These are phyloP conservation scores for Dunaliella sp. DNA, from an alignment of 139 green algal genomes.

Conservation along the genomic window DNA sequence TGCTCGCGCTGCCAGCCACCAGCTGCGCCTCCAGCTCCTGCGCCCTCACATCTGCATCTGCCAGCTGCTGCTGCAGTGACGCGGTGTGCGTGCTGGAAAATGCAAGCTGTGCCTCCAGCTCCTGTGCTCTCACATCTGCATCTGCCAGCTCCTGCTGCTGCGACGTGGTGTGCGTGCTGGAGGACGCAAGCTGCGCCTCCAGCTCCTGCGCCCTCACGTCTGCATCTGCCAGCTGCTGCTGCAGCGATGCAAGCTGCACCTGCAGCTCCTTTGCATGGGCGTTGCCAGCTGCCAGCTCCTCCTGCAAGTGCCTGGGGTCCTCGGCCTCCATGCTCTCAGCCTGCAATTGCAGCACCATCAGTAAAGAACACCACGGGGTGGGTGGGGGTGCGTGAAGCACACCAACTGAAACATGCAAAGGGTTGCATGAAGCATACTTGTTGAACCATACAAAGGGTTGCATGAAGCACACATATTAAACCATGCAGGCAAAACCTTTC, in stretches of 20 bases:
- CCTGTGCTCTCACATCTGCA: neutral
- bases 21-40: neutral
- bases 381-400: too few species aligned
- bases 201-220: neutral
- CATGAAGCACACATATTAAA: too few species aligned
- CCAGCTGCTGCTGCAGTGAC: neutral
- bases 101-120: too few species aligned
- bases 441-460: too few species aligned
- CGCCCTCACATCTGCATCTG: neutral
- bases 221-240: neutral
- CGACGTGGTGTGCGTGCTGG: neutral
- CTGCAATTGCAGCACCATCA: too few species aligned
- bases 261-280: neutral
- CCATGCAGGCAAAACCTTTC: too few species aligned
- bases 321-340: too few species aligned
- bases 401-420: too few species aligned
- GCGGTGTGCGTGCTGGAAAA: neutral
- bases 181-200: neutral
- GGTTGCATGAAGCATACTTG: too few species aligned
- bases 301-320: too few species aligned
- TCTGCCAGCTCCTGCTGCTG: neutral
- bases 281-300: neutral
- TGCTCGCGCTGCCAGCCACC: neutral
- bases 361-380: too few species aligned
- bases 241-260: neutral